Base-by-base conservation (phyloP, 176 grass and related monocot species). In the Rhynchospora pubera region DNA sequence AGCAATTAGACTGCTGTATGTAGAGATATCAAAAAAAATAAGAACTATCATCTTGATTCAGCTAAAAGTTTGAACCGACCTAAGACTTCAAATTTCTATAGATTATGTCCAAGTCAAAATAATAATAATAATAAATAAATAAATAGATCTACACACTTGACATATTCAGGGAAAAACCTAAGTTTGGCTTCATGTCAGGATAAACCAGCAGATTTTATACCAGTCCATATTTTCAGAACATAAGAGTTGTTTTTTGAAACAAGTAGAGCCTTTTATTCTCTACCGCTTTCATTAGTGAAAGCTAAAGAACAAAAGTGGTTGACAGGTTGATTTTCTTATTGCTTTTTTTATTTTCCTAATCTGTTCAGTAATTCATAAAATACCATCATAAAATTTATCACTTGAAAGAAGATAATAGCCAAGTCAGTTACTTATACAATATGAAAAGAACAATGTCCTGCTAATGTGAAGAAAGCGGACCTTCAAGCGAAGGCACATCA, bases 401-500 rank as follows among this genome's bases (percentile, higher is more conserved):
- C 34, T 39, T 0, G 34, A 39, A 73, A 73, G 44, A 44, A 82
- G 47, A 64, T 57, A 65, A 50, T 42, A 87, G 32, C 44, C 22
- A 51, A 56, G 23, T 77, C 18, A 81, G 5, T 57, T 78, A 78
- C 24, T 47, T 65, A n/a, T n/a, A 72, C n/a, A 9, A 43, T 62
- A 19, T 53, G 22, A 32, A 78, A 62, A 85, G 16, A 45, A 83
- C 6, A 51, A 19, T 2, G 66, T 39, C 1, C 18, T 67, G 65
- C 14, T 68, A 24, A 52, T 7, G 14, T 28, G 46, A 51, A 67
- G 34, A 51, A 74, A 44, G 12, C 1, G 18, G 30, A 83, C 81
- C 81, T 83, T 83, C 18, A 83, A 46, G 58, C 32, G 65, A 39
- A 39, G n/a, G 24, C 72, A 73, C 65, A 72, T 44, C 22, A 15